Evolutionary conservation across 352 stramenopile genomes (phyloP), one percentile per base, ranked within the genome.

Genomic region (Pythium oligandrum): DNA sequence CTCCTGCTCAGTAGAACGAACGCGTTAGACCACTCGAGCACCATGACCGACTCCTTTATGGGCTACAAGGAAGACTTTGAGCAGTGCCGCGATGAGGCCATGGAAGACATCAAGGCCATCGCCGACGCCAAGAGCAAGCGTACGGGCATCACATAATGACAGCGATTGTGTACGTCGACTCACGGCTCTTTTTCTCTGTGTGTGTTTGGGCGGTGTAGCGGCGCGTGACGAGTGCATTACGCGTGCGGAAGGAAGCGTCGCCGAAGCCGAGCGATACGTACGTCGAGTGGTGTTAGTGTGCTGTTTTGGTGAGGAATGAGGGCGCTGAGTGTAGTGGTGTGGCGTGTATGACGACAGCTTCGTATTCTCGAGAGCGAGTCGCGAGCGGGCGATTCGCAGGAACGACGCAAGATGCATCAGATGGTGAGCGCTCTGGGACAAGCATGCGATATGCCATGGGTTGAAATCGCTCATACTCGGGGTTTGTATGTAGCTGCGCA

Each of bases 21-120:
- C 17, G 17, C 17, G 17, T 26, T 26, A 26, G 17, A 26, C 17
- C 17, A 26, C 17, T 26, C 17, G 17, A 26, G 17, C 17, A 53
- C 51, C 63, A 91, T 91, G 81, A 91, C 78, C 52, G 81, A 91
- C 52, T 64, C 73, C 45, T 91, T 91, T 62, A 66, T 87, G 60
- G 75, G 69, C 59, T 91, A 91, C 67, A 84, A 80, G 53, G 81
- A 91, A 58, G 78, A 91, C 73, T 91, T 91, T 68, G 78, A 91
- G 53, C 81, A 89, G 58, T 91, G 79, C 56, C 78, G 81, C 53
- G 81, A 91, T 44, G 81, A 91, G 47, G 81, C 78, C 31, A 79
- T 81, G 62, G 50, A 71, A 46, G 78, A 89, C 60, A 88, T 91
- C 58, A 80, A 81, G 63, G 55, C 64, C 48, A 75, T 88, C 36